Conservation (phyloP, 2,329 filamentous ascomycete genomes). For the Phoma sp. region DNA sequence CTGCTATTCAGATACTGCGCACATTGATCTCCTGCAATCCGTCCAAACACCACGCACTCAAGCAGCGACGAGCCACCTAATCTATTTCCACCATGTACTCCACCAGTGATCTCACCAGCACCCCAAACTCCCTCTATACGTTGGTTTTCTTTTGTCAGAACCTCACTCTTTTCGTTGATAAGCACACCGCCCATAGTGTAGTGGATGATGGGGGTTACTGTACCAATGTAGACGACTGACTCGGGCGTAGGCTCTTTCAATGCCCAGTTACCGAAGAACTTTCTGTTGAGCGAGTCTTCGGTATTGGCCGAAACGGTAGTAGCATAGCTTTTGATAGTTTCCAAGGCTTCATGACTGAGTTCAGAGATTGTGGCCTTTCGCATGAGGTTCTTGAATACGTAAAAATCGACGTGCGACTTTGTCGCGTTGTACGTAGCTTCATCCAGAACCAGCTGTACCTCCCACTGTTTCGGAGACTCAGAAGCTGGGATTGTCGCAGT, state of each 20-base stretch:
- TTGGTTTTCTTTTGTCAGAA: slow-evolving; percentile 54
- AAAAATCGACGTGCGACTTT: slow-evolving; percentile 67
- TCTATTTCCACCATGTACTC: slow-evolving; percentile 69
- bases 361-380: slow-evolving; percentile 63
- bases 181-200: slow-evolving; percentile 72
- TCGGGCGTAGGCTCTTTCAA: slow-evolving; percentile 58
- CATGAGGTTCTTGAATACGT: slow-evolving; percentile 68
- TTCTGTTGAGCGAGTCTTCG: slow-evolving; percentile 58
- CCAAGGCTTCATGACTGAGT: slow-evolving; percentile 48
- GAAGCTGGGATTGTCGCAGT: slow-evolving; percentile 28
- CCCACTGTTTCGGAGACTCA: slow-evolving; percentile 60
- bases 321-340: slow-evolving; percentile 60
- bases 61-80: slow-evolving; percentile 68
- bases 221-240: slow-evolving; percentile 64
- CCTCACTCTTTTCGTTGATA: slow-evolving; percentile 62
- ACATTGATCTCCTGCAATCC: slow-evolving; percentile 58
- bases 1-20: slow-evolving; percentile 8
- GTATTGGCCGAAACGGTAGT: slow-evolving; percentile 51
- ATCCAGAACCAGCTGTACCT: slow-evolving; percentile 66
- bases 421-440: slow-evolving; percentile 63
- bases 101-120: slow-evolving; percentile 70
- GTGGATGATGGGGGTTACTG: slow-evolving; percentile 69
- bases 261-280: slow-evolving; percentile 63
- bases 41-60: slow-evolving; percentile 70
- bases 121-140: slow-evolving; percentile 67